phyloP scores from a whole-genome alignment of 257 asterid genomes.

The Primulina tabacum region DNA sequence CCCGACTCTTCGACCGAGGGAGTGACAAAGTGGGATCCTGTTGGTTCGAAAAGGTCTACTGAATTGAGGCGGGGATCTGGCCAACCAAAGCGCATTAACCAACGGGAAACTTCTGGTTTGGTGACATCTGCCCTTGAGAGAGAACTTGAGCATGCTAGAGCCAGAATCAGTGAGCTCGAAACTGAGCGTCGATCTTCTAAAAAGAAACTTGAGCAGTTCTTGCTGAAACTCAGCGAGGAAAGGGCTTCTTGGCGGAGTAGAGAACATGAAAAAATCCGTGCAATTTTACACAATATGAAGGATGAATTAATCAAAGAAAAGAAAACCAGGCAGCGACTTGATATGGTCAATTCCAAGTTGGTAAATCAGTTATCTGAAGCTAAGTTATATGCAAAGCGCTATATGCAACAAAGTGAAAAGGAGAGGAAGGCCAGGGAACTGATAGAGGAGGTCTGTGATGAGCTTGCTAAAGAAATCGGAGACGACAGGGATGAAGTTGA shows the following conservation, averaged over 20 bases:
- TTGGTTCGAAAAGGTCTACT: conserved; percentile 34
- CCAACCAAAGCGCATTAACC: conserved; percentile 31
- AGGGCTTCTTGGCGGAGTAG: conserved; percentile 60
- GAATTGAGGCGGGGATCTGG: conserved; percentile 33
- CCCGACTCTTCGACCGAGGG: conserved; percentile 60
- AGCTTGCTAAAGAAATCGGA: conserved; percentile 67
- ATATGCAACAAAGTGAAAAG: conserved; percentile 52
- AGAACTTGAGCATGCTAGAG: conserved; percentile 57
- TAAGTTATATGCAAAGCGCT: conserved; percentile 54
- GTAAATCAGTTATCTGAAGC: conserved; percentile 54
- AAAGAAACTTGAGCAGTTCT: conserved; percentile 66
- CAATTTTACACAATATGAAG: conserved; percentile 51
- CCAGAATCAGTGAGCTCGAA: conserved; percentile 54
- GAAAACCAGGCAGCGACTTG: conserved; percentile 56
- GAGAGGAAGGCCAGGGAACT: conserved; percentile 61
- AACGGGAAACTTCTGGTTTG: conserved; percentile 33
- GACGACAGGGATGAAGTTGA: conserved; percentile 62
- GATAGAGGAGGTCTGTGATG: conserved; percentile 74
- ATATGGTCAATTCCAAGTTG: conserved; percentile 56
- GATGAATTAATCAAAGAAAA: conserved; percentile 48
- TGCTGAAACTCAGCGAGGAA: conserved; percentile 61
- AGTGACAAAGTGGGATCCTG: conserved; percentile 68
- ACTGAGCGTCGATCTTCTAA: conserved; percentile 49
- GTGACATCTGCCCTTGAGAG: conserved; percentile 45
- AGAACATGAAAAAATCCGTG: conserved; percentile 65